These are phyloP conservation scores for Pythium sp. DNA, from an alignment of 352 stramenopile species.

Conservation along the genomic window DNA sequence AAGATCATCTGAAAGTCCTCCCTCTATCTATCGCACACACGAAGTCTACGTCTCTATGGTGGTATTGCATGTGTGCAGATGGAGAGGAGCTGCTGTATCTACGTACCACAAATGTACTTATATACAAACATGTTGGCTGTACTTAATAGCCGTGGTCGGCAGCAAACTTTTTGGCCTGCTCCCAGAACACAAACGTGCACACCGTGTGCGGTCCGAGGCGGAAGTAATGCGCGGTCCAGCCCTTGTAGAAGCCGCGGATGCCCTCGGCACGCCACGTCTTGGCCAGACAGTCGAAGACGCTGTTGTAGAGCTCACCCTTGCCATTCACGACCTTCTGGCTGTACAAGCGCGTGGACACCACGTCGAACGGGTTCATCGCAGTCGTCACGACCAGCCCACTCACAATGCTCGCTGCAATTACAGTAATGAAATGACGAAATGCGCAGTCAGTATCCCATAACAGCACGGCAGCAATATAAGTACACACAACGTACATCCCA, in stretches of 20 bases:
- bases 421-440: no score
- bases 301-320: constrained; percentile 78
- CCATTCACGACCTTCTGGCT: constrained; percentile 86
- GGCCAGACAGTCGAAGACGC: constrained; percentile 68
- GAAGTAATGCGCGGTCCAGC: constrained; percentile 86
- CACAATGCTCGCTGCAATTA: constrained; percentile 63
- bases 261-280: constrained; percentile 83
- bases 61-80: background rate
- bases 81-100: background rate
- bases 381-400: constrained; percentile 78
- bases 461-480: background rate
- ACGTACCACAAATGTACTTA: background rate
- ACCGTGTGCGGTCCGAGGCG: constrained; percentile 83
- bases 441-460: background rate
- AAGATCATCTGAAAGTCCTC: background rate
- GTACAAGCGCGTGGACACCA: constrained; percentile 86
- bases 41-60: background rate
- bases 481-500: constrained; percentile 54
- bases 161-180: constrained; percentile 75
- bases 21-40: background rate
- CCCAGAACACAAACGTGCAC: constrained; percentile 87
- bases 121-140: background rate
- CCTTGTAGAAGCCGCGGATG: constrained; percentile 84
- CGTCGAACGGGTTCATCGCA: constrained; percentile 88
- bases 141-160: constrained; percentile 60